A percentile compares a stretch with the other conserved stretches of the same genome.
Evolutionary conservation across 1,139 yeast genomes (phyloP).

Genomic region (Geotrichum europaeum): DNA sequence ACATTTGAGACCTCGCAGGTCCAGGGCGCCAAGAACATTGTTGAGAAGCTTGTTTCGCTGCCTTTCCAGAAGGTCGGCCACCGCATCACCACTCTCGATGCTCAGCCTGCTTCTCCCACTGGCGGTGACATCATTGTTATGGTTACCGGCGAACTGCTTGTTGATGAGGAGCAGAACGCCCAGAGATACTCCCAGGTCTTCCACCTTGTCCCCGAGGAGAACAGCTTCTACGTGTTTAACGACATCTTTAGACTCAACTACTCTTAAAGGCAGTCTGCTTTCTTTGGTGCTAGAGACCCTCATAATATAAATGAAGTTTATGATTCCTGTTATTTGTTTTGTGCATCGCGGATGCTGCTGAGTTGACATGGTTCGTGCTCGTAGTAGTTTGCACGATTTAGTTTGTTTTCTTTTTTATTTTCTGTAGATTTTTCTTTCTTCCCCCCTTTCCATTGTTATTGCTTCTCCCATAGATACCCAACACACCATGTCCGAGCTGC

Average conservation of each 20-base stretch:
- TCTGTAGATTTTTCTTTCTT: background rate
- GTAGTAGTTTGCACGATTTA: background rate
- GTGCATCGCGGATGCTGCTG: background rate
- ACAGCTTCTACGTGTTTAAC: conserved; percentile 87
- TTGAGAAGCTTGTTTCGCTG: conserved; percentile 79
- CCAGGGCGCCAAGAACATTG: conserved; percentile 89
- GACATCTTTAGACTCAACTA: conserved; percentile 79
- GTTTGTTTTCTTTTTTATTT: background rate
- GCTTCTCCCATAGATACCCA: background rate
- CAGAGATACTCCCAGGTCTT: conserved; percentile 96
- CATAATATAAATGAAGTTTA: background rate
- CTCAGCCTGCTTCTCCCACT: conserved; percentile 91
- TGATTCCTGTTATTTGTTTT: background rate
- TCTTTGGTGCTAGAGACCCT: background rate
- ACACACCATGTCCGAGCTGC: conserved; percentile 7
- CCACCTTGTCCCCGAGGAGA: conserved; percentile 90
- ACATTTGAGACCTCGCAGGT: conserved; percentile 91
- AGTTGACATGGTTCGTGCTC: background rate
- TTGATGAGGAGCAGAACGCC: conserved; percentile 91
- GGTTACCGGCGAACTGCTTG: conserved; percentile 93
- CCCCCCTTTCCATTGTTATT: background rate
- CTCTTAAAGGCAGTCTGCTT: background rate
- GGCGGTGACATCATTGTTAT: conserved; percentile 87
- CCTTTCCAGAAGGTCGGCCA: conserved; percentile 92
- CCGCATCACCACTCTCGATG: conserved; percentile 89